phyloP scores from a whole-genome alignment of 2,329 filamentous ascomycete genomes.

The Huntiella omanensis region DNA sequence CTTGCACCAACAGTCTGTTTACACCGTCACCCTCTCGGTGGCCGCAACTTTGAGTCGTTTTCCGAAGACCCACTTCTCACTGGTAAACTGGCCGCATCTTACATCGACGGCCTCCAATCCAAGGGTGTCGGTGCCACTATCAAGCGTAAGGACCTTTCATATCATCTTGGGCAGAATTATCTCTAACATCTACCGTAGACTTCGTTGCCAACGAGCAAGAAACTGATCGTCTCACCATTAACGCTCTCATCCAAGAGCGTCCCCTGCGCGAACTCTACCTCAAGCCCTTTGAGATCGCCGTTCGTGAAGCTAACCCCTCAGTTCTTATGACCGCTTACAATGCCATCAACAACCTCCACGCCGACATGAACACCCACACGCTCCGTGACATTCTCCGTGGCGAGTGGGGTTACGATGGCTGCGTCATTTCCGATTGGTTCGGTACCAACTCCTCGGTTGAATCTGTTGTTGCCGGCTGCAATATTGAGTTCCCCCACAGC shows the following conservation, averaged over 20 bases:
- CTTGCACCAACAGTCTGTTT: conserved; percentile 65
- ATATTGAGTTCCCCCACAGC: conserved; percentile 39
- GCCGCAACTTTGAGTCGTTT: conserved; percentile 73
- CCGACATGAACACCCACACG: conserved; percentile 35
- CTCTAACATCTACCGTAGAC: conserved; percentile 20
- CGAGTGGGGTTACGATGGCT: conserved; percentile 45
- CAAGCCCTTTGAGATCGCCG: conserved; percentile 55
- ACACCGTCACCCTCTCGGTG: conserved; percentile 67
- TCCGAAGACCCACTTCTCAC: conserved; percentile 67
- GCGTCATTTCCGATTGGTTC: conserved; percentile 40
- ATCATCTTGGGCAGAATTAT: not conserved
- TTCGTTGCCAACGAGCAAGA: conserved; percentile 60
- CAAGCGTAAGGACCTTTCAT: conserved; percentile 36
- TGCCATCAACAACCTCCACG: conserved; percentile 43
- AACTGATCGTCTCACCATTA: conserved; percentile 44
- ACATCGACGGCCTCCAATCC: conserved; percentile 54
- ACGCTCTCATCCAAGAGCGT: conserved; percentile 45
- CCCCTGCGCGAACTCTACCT: conserved; percentile 52
- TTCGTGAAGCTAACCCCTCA: conserved; percentile 50
- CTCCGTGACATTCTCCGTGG: conserved; percentile 38
- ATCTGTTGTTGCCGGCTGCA: conserved; percentile 34
- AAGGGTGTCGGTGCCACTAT: conserved; percentile 58
- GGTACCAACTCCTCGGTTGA: conserved; percentile 37
- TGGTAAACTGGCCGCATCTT: conserved; percentile 52
- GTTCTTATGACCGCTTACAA: conserved; percentile 54